Evolutionary conservation across 805 yeast species (phyloP), one percentile per base, ranked within the genome.

Genomic region (Ogataea corticis): DNA sequence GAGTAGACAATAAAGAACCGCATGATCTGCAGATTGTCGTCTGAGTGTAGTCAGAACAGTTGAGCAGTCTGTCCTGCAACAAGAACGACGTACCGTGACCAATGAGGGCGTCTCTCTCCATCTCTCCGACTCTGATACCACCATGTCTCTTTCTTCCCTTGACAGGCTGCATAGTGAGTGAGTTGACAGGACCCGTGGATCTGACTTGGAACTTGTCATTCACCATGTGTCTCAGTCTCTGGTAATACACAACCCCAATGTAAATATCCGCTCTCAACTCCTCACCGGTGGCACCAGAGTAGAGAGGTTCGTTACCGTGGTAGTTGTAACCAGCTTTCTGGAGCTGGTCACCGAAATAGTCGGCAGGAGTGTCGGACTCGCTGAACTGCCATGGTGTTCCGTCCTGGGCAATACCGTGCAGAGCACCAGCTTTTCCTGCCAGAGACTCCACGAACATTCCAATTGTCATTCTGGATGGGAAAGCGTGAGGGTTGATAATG

Each of bases 391-490:
- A 94, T 38, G 99, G 99, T 0, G 99, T 92, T 34, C 96, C 82
- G 63, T 94, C 98, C 61, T 92, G 98, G 1, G 98, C 95, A 63
- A 91, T 84, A 61, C 99, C 99, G 57, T 94, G 99, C 59, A 94
- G 72, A 6, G 97, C 96, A 66, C 99, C 99, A 4, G 98, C 94
- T 69, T 94, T 94, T 63, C 99, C 99, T n/a, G 99, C 98, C 46
- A 94, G 70, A 43, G 96, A 86, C 70, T 94, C 99, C 39, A 94
- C 97, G 70, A 94, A 94, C 98, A 94, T 94, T 74, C 99, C 99
- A 69, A 94, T 92, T 11, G 99, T 94, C 99, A 94, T 94, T 76
- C 99, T 94, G 39, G 98, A 92, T 58, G 99, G 99, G 92, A 92
- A 94, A 55, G 98, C 99, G 67, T 92, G 99, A 3, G 99, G 99